Percentiles rank a stretch among this genome's conserved stretches.
Conservation (phyloP, 1,284 basidiomycete species). For the Termitomyces sp. region DNA sequence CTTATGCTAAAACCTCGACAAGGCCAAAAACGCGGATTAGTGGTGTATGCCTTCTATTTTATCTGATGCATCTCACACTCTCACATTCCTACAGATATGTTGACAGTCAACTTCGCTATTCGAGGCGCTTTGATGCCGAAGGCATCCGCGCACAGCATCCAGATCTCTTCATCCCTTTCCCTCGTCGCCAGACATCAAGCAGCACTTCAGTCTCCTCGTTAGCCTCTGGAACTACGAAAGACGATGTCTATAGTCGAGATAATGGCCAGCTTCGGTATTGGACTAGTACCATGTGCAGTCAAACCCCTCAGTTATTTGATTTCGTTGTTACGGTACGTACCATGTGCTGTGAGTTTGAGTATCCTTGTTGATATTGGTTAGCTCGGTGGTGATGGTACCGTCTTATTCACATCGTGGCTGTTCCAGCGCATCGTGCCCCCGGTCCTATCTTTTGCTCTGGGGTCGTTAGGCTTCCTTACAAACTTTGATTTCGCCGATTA, state of each 20-base stretch:
- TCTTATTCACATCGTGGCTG: conserved; percentile 98
- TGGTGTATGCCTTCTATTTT: conserved; percentile 50
- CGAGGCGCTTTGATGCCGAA: conserved; percentile 91
- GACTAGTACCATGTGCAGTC: conserved; percentile 95
- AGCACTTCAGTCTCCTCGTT: conserved; percentile 52
- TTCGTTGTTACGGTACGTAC: conserved; percentile 90
- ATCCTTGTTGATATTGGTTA: conserved; percentile 27
- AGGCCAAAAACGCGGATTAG: conserved; percentile 61
- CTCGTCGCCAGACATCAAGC: conserved; percentile 68
- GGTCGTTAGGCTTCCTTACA: conserved; percentile 96
- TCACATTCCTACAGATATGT: conserved; percentile 66
- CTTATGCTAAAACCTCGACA: conserved; percentile 78
- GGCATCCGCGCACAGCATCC: conserved; percentile 87
- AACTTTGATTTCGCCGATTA: conserved; percentile 96
- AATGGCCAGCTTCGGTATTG: conserved; percentile 96
- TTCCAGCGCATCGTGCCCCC: conserved; percentile 98
- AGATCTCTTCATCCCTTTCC: conserved; percentile 79
- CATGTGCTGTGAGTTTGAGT: not conserved
- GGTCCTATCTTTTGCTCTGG: conserved; percentile 95
- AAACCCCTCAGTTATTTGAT: conserved; percentile 91
- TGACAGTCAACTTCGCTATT: conserved; percentile 87
- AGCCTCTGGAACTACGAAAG: conserved; percentile 37
- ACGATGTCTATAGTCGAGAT: conserved; percentile 38
- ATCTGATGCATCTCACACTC: conserved; percentile 9
- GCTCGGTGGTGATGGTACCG: conserved; percentile 98